phyloP scores from a whole-genome alignment of 768 basidiomycete species.

The button mushroom (Agaricus bisporus) region DNA sequence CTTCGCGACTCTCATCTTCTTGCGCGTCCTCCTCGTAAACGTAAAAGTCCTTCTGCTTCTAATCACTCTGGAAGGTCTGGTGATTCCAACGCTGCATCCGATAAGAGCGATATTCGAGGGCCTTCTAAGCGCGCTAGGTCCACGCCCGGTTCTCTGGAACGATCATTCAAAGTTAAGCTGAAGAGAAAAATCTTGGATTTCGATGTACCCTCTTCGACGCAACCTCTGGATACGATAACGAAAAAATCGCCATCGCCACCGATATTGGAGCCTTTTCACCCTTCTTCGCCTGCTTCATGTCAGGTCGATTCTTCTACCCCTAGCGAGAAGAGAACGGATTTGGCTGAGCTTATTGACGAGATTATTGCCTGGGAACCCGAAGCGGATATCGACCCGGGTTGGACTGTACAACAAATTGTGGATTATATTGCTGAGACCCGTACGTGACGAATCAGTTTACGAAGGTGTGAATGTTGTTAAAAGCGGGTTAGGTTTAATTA shows the following conservation, averaged over 20 bases:
- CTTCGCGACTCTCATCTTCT: constrained; percentile 5
- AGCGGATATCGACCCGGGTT: constrained; percentile 28
- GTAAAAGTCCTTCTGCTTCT: constrained; percentile 4
- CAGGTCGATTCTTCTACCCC: background rate
- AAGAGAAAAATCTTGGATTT: constrained; percentile 28
- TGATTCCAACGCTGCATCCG: constrained; percentile 6
- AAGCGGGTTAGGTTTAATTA: constrained; percentile 43
- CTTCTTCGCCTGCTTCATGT: background rate
- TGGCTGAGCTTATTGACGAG: constrained; percentile 39
- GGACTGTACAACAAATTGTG: constrained; percentile 32
- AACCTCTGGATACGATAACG: background rate
- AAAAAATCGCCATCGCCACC: background rate
- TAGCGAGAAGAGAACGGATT: constrained; percentile 21
- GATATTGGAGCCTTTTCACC: background rate
- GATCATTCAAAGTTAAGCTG: constrained; percentile 38
- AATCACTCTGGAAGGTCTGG: background rate
- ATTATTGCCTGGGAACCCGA: constrained; percentile 31
- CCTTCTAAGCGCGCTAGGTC: constrained; percentile 40
- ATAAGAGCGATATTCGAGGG: constrained; percentile 37
- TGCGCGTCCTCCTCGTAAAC: constrained; percentile 2
- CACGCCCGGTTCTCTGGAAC: constrained; percentile 32
- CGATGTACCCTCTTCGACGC: constrained; percentile 13
- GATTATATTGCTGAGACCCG: constrained; percentile 34
- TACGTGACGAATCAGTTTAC: constrained; percentile 40
- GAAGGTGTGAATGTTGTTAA: constrained; percentile 28